These are phyloP conservation scores for Staphylotrichum tortipilum DNA, from an alignment of 495 filamentous ascomycete genomes.

Conservation along the genomic window DNA sequence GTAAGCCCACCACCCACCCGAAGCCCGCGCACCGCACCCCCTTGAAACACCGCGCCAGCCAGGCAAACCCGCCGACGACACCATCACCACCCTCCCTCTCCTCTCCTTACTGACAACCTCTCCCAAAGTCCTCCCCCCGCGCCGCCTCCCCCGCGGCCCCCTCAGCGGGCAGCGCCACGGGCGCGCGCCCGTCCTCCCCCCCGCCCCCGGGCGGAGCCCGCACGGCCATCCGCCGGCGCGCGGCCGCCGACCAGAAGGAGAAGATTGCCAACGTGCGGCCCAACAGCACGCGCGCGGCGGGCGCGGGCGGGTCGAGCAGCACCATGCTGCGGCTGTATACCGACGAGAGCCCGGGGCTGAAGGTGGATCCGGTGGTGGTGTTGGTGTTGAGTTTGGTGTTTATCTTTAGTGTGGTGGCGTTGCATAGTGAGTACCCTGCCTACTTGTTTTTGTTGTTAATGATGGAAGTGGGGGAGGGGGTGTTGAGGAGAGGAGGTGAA, in stretches of 20 bases:
- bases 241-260: conserved; percentile 91
- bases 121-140: conserved; percentile 66
- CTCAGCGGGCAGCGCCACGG: conserved; percentile 35
- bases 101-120: too few relatives aligned
- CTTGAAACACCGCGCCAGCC: background rate
- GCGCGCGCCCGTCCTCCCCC: conserved; percentile 66
- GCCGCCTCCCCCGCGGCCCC: conserved; percentile 57
- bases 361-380: conserved; percentile 95
- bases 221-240: conserved; percentile 85
- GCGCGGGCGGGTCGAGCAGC: conserved; percentile 89
- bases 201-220: conserved; percentile 89
- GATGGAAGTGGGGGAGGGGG: background rate
- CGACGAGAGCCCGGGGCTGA: conserved; percentile 90
- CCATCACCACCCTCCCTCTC: background rate
- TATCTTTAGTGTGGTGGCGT: conserved; percentile 94
- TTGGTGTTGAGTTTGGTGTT: conserved; percentile 90
- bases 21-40: too few relatives aligned
- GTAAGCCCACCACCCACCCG: conserved; percentile 13
- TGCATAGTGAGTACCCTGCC: conserved; percentile 67
- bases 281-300: conserved; percentile 82
- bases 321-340: conserved; percentile 99
- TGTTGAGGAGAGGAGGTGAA: too few relatives aligned
- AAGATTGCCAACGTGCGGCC: conserved; percentile 85
- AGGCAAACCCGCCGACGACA: background rate
- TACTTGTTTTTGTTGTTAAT: conserved; percentile 6